These are phyloP conservation scores for Ustilago loliicola DNA, from an alignment of 1,284 basidiomycete genomes.

Conservation along the genomic window DNA sequence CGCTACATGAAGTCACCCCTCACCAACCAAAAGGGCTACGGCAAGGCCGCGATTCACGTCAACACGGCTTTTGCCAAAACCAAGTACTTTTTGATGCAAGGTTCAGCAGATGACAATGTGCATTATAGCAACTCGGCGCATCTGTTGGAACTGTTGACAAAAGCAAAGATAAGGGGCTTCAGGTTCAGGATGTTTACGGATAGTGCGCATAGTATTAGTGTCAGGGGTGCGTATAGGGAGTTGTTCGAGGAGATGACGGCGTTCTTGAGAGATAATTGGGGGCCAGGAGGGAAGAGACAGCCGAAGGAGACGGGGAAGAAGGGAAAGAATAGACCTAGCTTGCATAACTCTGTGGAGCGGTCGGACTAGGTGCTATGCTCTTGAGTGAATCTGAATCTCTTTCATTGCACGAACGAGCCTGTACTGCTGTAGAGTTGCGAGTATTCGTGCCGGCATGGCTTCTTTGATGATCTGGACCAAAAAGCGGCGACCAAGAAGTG, in stretches of 20 bases:
- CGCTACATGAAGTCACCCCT: constrained; percentile 92
- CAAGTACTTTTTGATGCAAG: constrained; percentile 88
- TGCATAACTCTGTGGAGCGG: constrained; percentile 48
- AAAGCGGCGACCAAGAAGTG: background rate
- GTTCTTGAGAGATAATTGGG: constrained; percentile 89
- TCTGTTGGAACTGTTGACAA: constrained; percentile 90
- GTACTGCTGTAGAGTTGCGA: background rate
- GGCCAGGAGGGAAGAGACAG: constrained; percentile 23
- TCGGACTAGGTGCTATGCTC: background rate
- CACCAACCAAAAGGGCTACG: constrained; percentile 84
- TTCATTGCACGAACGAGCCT: background rate
- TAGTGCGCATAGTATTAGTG: constrained; percentile 81
- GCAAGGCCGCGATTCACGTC: constrained; percentile 84
- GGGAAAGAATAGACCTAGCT: constrained; percentile 18
- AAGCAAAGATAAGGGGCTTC: constrained; percentile 80
- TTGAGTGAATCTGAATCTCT: no score
- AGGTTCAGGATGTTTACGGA: constrained; percentile 97
- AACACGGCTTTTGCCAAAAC: constrained; percentile 84
- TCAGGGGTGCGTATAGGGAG: constrained; percentile 83
- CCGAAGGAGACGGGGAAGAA: constrained; percentile 6
- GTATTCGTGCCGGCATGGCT: no score
- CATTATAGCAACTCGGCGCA: constrained; percentile 92
- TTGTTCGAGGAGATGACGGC: constrained; percentile 86
- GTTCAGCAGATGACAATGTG: constrained; percentile 71
- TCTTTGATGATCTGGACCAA: background rate